These are phyloP conservation scores for Xylaria digitata DNA, from an alignment of 2,329 filamentous ascomycete genomes.

Conservation along the genomic window DNA sequence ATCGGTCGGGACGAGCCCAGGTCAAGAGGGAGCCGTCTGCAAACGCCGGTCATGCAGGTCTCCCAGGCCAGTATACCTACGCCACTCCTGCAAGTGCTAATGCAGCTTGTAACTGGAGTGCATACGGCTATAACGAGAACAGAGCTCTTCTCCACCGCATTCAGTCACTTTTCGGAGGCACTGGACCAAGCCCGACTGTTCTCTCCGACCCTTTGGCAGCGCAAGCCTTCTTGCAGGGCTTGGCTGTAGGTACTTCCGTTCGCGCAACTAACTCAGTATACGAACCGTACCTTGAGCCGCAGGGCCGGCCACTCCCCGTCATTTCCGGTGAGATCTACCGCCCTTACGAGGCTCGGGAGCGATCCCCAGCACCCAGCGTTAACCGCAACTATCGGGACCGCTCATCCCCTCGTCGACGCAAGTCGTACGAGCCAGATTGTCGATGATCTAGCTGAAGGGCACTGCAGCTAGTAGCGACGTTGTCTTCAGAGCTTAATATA, in stretches of 20 bases:
- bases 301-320: constrained; percentile 4
- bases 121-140: constrained; percentile 31
- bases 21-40: constrained; percentile 21
- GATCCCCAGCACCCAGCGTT: constrained; percentile 30
- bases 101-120: constrained; percentile 18
- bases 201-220: constrained; percentile 42
- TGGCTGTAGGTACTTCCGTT: constrained; percentile 41
- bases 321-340: constrained; percentile 20
- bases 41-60: constrained; percentile 5
- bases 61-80: constrained; percentile 20
- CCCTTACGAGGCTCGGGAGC: constrained; percentile 36
- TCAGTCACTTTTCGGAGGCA: constrained; percentile 38
- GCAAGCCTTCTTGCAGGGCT: constrained; percentile 47
- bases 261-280: constrained; percentile 23
- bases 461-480: not conserved
- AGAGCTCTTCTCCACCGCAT: constrained; percentile 37
- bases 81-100: constrained; percentile 10
- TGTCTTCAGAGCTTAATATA: not conserved
- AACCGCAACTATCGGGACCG: constrained; percentile 35
- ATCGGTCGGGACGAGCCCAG: constrained; percentile 8
- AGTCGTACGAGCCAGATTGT: not conserved
- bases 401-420: constrained; percentile 27
- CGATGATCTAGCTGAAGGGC: constrained; percentile 8
- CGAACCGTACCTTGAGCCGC: constrained; percentile 30
- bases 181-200: constrained; percentile 37